These are phyloP conservation scores for Trichothecium roseum DNA, from an alignment of 2,329 filamentous ascomycete genomes.

Conservation along the genomic window DNA sequence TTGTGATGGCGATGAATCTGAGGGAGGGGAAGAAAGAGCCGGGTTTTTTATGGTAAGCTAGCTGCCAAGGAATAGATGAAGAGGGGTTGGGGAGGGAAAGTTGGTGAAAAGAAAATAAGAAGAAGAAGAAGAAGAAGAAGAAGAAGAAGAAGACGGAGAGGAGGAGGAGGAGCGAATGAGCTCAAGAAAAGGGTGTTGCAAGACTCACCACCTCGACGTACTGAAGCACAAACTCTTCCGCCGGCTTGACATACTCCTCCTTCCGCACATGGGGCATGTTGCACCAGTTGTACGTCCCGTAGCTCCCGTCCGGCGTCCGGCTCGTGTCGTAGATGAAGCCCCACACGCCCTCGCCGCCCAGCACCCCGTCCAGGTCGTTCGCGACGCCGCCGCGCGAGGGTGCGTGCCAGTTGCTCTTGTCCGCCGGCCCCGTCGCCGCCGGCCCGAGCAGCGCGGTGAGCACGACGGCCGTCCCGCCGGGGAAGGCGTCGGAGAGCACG, in stretches of 20 bases:
- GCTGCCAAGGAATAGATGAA: no score
- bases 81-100: no score
- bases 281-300: slow-evolving; percentile 69
- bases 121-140: neutral
- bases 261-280: slow-evolving; percentile 78
- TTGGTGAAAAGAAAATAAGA: no score
- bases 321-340: slow-evolving; percentile 68
- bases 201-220: slow-evolving; percentile 70
- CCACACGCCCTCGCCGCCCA: slow-evolving; percentile 53
- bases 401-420: slow-evolving; percentile 38
- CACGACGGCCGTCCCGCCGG: slow-evolving; percentile 3
- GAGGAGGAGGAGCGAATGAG: no score
- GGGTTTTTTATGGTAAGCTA: no score
- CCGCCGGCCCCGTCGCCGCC: neutral
- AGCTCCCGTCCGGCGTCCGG: slow-evolving; percentile 38
- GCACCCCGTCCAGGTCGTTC: slow-evolving; percentile 48
- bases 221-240: slow-evolving; percentile 48
- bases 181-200: no score
- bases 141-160: neutral
- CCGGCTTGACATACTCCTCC: slow-evolving; percentile 48
- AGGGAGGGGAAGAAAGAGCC: no score
- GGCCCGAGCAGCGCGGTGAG: slow-evolving; percentile 1
- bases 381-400: slow-evolving; percentile 39
- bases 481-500: neutral
- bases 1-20: slow-evolving; percentile 78